Base-by-base conservation (phyloP, 768 basidiomycete species). In the Fomitopsis pulvina region DNA sequence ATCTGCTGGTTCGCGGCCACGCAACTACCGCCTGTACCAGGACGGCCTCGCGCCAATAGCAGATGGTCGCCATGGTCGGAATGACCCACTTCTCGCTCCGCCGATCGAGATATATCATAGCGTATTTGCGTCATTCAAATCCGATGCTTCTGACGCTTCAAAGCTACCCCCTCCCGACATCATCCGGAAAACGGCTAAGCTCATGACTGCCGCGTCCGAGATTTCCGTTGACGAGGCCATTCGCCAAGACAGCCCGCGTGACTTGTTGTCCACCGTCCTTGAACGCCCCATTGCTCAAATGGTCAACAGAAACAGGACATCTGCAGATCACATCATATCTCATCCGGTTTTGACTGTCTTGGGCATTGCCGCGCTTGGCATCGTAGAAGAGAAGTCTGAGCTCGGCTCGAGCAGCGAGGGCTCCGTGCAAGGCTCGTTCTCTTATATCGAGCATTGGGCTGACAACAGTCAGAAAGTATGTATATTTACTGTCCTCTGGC, bases 341-440 rank as follows among this genome's bases (percentile, higher is more conserved):
- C n/a, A n/a, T n/a, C n/a, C 22, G 25, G 16, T 22, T 42, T 20
- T 25, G 24, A 25, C 41, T 12, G 41, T 6, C 10, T 2, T 6
- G 3, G 4, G 41, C 41, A 11, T 42, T 24, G n/a, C 41, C 20
- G 41, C 21, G 10, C 16, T 42, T 2, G 41, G 18, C 22, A 42
- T 42, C 20, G 41, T 42, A 12, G 41, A 42, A 22, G n/a, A 42
- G 22, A 42, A 42, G 16, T n/a, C 41, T 12, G 41, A 42, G 41
- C 41, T 42, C 20, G 41, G 41, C 4, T 18, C 4, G 2, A 14
- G 41, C 24, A 12, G n/a, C 6, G 41, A 42, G 6, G n/a, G n/a
- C n/a, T 42, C 41, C 20, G 41, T 42, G 3, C 41, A 42, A 42
- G 41, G 41, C n/a, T 42, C 41, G 20, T 42, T 42, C 41, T 42